phyloP scores from a whole-genome alignment of 1,284 basidiomycete species.

The Apiotrichum siamense region DNA sequence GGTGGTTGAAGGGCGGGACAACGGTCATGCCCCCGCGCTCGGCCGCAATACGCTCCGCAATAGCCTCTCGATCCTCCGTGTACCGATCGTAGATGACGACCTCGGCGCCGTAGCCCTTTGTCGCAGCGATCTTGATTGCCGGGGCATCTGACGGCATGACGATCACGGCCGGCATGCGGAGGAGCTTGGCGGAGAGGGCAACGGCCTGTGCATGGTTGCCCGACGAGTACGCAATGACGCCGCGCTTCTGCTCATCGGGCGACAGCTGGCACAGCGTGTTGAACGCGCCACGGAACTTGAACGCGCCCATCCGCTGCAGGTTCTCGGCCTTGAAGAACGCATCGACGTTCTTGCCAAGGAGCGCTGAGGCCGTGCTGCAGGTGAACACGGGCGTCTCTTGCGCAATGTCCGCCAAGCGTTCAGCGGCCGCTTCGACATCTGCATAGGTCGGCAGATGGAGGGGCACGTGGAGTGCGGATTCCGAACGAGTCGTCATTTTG shows the following conservation, averaged over 20 bases:
- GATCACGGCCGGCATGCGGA: slow-evolving; percentile 91
- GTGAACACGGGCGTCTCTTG: slow-evolving; percentile 8
- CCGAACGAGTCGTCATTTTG: no score
- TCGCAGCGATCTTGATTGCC: slow-evolving; percentile 90
- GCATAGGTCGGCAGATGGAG: slow-evolving; percentile 4
- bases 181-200: slow-evolving; percentile 77
- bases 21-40: slow-evolving; percentile 68
- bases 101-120: slow-evolving; percentile 84
- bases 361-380: slow-evolving; percentile 41
- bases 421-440: slow-evolving; percentile 3
- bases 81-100: slow-evolving; percentile 86
- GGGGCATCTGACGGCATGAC: slow-evolving; percentile 96
- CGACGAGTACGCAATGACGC: slow-evolving; percentile 94
- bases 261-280: slow-evolving; percentile 92
- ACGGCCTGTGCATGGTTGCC: slow-evolving; percentile 99
- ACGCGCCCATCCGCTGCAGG: slow-evolving; percentile 95
- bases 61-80: slow-evolving; percentile 93
- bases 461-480: no score
- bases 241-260: slow-evolving; percentile 88
- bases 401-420: slow-evolving; percentile 6
- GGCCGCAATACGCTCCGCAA: slow-evolving; percentile 78
- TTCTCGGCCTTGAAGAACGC: slow-evolving; percentile 97
- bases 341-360: slow-evolving; percentile 71
- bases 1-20: slow-evolving; percentile 96
- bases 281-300: slow-evolving; percentile 98